Percentiles rank a stretch among this genome's conserved stretches.
Conservation (phyloP, 805 yeast genomes). For the Wickerhamiella qilinensis region DNA sequence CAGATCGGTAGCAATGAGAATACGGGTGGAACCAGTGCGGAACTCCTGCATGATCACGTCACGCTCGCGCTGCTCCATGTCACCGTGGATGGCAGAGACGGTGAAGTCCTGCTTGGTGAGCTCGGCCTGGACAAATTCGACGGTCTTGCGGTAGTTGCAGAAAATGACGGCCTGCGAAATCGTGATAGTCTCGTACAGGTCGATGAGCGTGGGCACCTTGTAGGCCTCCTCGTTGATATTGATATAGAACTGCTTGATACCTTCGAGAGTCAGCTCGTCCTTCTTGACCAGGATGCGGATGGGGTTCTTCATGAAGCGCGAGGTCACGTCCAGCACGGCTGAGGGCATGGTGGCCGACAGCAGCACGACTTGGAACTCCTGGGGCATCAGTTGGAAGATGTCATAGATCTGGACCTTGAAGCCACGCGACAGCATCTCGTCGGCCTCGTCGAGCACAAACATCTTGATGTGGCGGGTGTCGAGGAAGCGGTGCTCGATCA, state of each 20-base stretch:
- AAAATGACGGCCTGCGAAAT: constrained; percentile 96
- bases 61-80: constrained; percentile 86
- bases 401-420: constrained; percentile 93
- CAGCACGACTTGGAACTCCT: constrained; percentile 82
- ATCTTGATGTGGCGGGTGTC: constrained; percentile 73
- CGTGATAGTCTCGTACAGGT: constrained; percentile 84
- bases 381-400: constrained; percentile 76
- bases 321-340: constrained; percentile 81
- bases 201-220: constrained; percentile 91
- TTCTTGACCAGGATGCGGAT: constrained; percentile 86
- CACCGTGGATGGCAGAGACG: constrained; percentile 91
- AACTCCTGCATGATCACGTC: constrained; percentile 92
- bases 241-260: constrained; percentile 82
- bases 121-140: constrained; percentile 69
- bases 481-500: constrained; percentile 81
- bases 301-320: constrained; percentile 88
- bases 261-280: constrained; percentile 91
- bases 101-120: constrained; percentile 71
- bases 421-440: constrained; percentile 86
- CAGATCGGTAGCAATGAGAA: constrained; percentile 82
- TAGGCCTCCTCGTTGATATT: constrained; percentile 85
- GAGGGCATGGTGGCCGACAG: constrained; percentile 90
- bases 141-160: constrained; percentile 91
- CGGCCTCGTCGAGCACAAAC: constrained; percentile 96
- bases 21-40: constrained; percentile 86